phyloP scores from a whole-genome alignment of 179 eudicot species.

The Spergularia azorica region DNA sequence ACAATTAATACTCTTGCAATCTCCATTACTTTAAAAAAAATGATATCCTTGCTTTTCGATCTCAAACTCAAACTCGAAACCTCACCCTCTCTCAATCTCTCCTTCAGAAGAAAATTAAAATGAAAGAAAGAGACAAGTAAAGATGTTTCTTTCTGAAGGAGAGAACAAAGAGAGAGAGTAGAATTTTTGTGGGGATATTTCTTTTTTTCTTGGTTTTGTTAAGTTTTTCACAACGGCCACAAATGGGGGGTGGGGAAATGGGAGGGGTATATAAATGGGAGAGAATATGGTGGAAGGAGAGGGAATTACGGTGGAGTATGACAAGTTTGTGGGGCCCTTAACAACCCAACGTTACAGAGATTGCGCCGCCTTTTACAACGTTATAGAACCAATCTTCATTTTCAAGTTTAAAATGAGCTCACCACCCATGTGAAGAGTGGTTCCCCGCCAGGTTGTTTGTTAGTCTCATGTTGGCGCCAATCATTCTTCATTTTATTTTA shows the following conservation, averaged over 20 bases:
- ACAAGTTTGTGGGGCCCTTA: slow-evolving; percentile 10
- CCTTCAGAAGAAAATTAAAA: neutral
- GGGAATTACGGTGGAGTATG: neutral
- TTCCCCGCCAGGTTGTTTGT: slow-evolving; percentile 10
- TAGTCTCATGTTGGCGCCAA: neutral
- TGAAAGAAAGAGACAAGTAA: neutral
- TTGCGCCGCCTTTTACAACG: neutral
- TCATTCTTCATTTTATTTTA: neutral
- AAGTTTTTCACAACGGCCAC: slow-evolving; percentile 1
- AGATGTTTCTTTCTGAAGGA: slow-evolving; percentile 6
- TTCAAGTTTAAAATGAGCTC: neutral
- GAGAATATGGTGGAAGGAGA: neutral
- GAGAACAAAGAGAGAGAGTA: neutral
- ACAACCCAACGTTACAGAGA: slow-evolving; percentile 20
- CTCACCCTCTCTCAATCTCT: neutral
- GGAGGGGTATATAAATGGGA: neutral
- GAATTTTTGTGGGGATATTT: neutral
- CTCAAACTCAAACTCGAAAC: too few species aligned
- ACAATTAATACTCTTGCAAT: slow-evolving; percentile 20
- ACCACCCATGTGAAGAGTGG: slow-evolving; percentile 3
- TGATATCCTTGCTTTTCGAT: neutral
- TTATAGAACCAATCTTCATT: neutral
- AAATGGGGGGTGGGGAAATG: neutral
- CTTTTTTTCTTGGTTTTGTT: neutral
- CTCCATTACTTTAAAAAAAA: neutral